Evolutionary conservation across 75 land plant species (phyloP).

Genomic region (Picea glauca): DNA sequence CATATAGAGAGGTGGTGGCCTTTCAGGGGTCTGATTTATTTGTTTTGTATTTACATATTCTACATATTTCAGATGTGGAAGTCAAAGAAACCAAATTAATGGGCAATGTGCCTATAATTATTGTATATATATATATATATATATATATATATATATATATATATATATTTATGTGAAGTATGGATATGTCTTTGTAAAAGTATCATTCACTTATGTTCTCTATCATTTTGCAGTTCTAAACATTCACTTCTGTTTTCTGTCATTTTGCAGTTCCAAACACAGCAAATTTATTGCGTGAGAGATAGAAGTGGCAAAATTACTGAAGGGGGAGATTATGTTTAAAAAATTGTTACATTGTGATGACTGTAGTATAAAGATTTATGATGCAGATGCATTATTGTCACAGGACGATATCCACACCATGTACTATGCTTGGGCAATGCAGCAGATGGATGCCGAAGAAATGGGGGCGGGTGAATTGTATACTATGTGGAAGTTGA

Average conservation of each 20-base stretch:
- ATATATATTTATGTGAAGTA: too few species aligned
- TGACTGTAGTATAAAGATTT: background rate
- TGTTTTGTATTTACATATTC: slow-evolving; percentile 46
- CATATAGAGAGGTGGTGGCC: background rate
- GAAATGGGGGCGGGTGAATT: slow-evolving; percentile 59
- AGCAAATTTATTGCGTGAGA: slow-evolving; percentile 64
- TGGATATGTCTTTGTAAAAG: too few species aligned
- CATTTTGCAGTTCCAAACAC: too few species aligned
- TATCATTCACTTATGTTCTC: background rate
- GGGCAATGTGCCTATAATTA: slow-evolving; percentile 77
- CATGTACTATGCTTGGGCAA: slow-evolving; percentile 92
- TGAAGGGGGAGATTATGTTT: slow-evolving; percentile 47
- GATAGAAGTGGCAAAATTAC: slow-evolving; percentile 67
- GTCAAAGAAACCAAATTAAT: slow-evolving; percentile 88
- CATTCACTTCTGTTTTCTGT: background rate
- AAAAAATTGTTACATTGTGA: background rate
- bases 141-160: slow-evolving; percentile 2
- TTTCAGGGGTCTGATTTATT: background rate
- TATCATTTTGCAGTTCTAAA: too few species aligned
- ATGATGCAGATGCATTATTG: background rate
- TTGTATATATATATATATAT: slow-evolving; percentile 17
- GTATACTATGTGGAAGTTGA: slow-evolving; percentile 71
- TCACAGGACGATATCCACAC: slow-evolving; percentile 90
- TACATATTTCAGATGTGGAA: slow-evolving; percentile 87
- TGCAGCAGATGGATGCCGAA: slow-evolving; percentile 74